These are phyloP conservation scores for Emmonsiellopsis sp. DNA, from an alignment of 2,329 filamentous ascomycete species.

Conservation along the genomic window DNA sequence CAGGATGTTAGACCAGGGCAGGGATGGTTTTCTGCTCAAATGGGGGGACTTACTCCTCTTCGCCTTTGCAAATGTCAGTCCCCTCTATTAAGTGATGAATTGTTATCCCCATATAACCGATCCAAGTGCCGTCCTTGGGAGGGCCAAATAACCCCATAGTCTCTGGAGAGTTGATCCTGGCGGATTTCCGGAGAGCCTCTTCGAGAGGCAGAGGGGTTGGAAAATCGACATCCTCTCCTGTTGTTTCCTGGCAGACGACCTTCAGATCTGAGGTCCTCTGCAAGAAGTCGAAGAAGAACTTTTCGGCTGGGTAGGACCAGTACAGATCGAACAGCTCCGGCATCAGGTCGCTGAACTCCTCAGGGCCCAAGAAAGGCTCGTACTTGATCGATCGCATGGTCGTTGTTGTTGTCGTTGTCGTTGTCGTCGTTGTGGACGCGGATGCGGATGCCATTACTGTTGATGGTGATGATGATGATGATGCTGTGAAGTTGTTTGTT, in stretches of 20 bases:
- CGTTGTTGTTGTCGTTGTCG: too few relatives aligned
- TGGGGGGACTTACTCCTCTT: too few relatives aligned
- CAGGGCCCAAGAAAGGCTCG: background rate
- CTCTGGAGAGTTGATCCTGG: constrained; percentile 4
- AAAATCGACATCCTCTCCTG: constrained; percentile 3
- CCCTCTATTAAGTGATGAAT: background rate
- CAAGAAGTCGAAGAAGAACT: constrained; percentile 4
- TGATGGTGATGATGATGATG: too few relatives aligned
- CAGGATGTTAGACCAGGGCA: background rate
- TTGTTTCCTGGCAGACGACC: constrained; percentile 6
- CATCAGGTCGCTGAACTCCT: constrained; percentile 6
- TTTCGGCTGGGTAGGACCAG: background rate
- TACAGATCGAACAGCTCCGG: constrained; percentile 2
- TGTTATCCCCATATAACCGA: constrained; percentile 4
- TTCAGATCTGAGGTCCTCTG: constrained; percentile 6
- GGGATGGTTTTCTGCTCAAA: background rate
- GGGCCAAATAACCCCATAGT: background rate
- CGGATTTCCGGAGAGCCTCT: constrained; percentile 1
- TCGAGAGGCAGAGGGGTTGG: background rate
- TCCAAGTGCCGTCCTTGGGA: constrained; percentile 1
- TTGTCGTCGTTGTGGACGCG: background rate
- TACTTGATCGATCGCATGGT: constrained; percentile 5
- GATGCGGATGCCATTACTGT: too few relatives aligned
- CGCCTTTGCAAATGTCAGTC: background rate
- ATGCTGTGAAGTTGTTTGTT: too few relatives aligned